Evolutionary conservation across 2,329 filamentous ascomycete genomes (phyloP), one percentile per base, ranked within the genome.

Genomic region (Trichoderma sp.): DNA sequence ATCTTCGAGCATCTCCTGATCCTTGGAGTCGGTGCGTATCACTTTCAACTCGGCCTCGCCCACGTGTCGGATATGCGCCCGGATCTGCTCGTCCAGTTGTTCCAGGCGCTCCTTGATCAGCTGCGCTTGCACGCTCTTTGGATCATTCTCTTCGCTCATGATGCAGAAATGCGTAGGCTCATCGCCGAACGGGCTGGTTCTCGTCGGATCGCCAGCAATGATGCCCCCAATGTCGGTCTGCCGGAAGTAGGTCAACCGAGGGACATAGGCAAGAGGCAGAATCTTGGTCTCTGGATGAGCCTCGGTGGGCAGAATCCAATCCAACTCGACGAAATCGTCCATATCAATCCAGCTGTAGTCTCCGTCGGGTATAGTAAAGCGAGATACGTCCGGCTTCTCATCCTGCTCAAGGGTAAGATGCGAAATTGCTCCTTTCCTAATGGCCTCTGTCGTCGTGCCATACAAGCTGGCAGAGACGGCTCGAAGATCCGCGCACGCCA

Each of bases 331-430:
- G 77, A 99, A 99, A 75, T 99, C 95, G 74, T 99, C 95, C 93
- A 99, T 98, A 73, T 99, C 95, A 68, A 99, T 93, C 95, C 95
- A 99, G 63, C 90, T 93, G 70, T 93, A 88, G 73, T 99, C 95
- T 63, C 96, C 91, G 75, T 99, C 95, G 0, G 95, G 94, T 57
- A 99, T 99, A 0, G 89, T 94, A 74, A 99, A 99, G 61, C 90
- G 89, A 0, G 93, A 96, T 57, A 97, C 82, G 74, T 94, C 90
- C 3, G 85, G 85, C 7, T 85, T 84, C 9, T 84, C 83, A 28
- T 87, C 84, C 59, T 83, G 78, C 61, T 86, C 82, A 3, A 79
- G 79, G 55, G 84, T 79, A 61, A 86, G 76, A 10, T 81, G 79
- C 3, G 83, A 78, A 15, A 84, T 72, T 0, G 82, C 83, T 26